These are phyloP conservation scores for Hymenoscyphus scutula DNA, from an alignment of 2,329 filamentous ascomycete genomes.

Conservation along the genomic window DNA sequence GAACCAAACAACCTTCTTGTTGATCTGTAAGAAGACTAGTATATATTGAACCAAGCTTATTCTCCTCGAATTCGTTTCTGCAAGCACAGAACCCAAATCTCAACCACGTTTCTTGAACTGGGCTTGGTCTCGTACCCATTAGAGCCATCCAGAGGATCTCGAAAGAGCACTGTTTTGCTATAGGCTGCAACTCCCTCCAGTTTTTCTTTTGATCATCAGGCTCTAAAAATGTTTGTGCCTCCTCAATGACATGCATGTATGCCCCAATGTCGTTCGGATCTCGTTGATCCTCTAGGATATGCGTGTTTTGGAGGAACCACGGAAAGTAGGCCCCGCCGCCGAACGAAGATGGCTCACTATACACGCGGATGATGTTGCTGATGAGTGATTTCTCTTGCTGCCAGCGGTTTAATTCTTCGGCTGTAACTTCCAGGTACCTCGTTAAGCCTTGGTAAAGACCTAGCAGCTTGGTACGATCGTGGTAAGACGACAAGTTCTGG, in stretches of 20 bases:
- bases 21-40: slow-evolving; percentile 10
- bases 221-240: slow-evolving; percentile 10
- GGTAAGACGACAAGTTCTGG: slow-evolving; percentile 7
- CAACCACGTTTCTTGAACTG: slow-evolving; percentile 8
- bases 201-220: slow-evolving; percentile 8
- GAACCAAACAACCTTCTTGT: neutral
- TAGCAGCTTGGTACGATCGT: slow-evolving; percentile 5
- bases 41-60: slow-evolving; percentile 10
- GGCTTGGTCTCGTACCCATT: slow-evolving; percentile 7
- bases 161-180: slow-evolving; percentile 9
- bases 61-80: slow-evolving; percentile 8
- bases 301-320: slow-evolving; percentile 8
- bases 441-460: too few relatives aligned
- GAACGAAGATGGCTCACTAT: too few relatives aligned
- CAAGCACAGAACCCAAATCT: slow-evolving; percentile 10
- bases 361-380: too few relatives aligned
- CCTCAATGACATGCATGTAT: slow-evolving; percentile 4
- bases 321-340: too few relatives aligned
- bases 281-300: slow-evolving; percentile 8
- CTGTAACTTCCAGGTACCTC: too few relatives aligned
- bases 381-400: too few relatives aligned
- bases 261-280: slow-evolving; percentile 7
- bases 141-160: slow-evolving; percentile 8
- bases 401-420: too few relatives aligned
- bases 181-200: slow-evolving; percentile 8